A percentile compares a stretch with the other conserved stretches of the same genome.
Conservation (phyloP, 495 filamentous ascomycete species). For the Terfezia claveryi region DNA sequence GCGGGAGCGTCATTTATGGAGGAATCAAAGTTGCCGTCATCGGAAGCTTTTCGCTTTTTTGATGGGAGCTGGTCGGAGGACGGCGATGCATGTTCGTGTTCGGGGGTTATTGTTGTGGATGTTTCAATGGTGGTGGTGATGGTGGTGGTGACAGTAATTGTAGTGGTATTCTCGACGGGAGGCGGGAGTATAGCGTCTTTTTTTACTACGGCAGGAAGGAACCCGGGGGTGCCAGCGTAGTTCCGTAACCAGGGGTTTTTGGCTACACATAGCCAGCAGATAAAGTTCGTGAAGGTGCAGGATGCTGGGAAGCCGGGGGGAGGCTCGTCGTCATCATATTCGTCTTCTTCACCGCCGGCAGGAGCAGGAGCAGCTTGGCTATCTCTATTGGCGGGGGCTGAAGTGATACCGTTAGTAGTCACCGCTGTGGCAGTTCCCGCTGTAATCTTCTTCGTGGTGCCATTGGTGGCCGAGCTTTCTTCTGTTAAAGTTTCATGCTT, state of each 20-base stretch:
- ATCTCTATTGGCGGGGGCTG: neutral
- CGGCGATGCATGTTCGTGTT: neutral
- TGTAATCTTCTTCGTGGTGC: neutral
- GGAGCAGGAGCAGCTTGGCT: neutral
- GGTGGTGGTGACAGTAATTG: neutral
- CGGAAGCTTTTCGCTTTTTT: neutral
- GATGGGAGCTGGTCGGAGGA: neutral
- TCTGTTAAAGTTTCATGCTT: neutral
- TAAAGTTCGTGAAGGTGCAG: slow-evolving; percentile 25
- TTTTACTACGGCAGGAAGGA: slow-evolving; percentile 41
- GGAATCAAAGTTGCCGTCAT: neutral
- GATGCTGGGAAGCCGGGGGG: neutral
- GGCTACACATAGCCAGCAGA: slow-evolving; percentile 87
- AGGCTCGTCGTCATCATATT: slow-evolving; percentile 23
- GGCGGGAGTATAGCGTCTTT: slow-evolving; percentile 1
- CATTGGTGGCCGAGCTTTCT: neutral
- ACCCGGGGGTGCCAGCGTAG: slow-evolving; percentile 67
- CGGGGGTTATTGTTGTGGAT: slow-evolving; percentile 38
- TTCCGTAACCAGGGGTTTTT: slow-evolving; percentile 77
- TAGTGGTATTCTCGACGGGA: neutral
- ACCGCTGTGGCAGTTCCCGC: neutral
- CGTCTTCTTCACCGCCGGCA: slow-evolving; percentile 20
- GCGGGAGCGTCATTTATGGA: neutral
- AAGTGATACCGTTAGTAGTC: neutral
- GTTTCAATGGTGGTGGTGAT: slow-evolving; percentile 35